Evolutionary conservation across 129 eudicot species (phyloP).

Genomic region (Centella asiatica): DNA sequence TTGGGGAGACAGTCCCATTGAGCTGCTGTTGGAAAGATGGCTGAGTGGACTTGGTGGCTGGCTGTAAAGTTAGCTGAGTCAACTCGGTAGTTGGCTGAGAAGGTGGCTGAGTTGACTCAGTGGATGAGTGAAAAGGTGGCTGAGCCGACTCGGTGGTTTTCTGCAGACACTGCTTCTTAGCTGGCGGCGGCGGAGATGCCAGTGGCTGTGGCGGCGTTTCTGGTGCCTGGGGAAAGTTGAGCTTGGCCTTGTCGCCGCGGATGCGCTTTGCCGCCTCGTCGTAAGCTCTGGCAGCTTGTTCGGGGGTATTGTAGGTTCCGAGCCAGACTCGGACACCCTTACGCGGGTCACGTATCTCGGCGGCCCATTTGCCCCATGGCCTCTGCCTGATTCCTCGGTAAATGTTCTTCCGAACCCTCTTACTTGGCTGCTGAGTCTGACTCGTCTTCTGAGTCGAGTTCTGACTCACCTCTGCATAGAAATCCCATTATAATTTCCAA

Average conservation of each 20-base stretch:
- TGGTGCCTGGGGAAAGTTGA: constrained; percentile 46
- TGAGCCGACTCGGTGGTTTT: constrained; percentile 7
- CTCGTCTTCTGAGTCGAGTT: constrained; percentile 11
- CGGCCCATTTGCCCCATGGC: constrained; percentile 99
- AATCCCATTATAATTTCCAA: background rate
- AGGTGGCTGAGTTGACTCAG: constrained; percentile 14
- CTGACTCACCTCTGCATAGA: constrained; percentile 13
- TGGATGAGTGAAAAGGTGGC: constrained; percentile 5
- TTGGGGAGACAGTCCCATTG: background rate
- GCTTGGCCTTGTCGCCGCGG: constrained; percentile 83
- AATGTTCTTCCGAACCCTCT: constrained; percentile 39
- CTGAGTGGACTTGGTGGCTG: constrained; percentile 15
- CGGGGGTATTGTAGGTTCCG: constrained; percentile 72
- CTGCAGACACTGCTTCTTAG: constrained; percentile 29
- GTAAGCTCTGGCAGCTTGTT: constrained; percentile 77
- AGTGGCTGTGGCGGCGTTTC: constrained; percentile 13
- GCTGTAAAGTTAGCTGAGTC: too few species aligned
- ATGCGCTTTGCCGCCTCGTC: constrained; percentile 75
- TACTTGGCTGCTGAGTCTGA: background rate
- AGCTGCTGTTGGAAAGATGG: background rate
- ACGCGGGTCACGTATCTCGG: constrained; percentile 84
- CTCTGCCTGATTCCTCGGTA: constrained; percentile 86
- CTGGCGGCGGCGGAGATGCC: constrained; percentile 35
- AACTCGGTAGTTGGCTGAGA: background rate
- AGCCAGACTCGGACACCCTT: constrained; percentile 88